phyloP scores from a whole-genome alignment of 345 rosid species.

The Gossypium herbaceum region DNA sequence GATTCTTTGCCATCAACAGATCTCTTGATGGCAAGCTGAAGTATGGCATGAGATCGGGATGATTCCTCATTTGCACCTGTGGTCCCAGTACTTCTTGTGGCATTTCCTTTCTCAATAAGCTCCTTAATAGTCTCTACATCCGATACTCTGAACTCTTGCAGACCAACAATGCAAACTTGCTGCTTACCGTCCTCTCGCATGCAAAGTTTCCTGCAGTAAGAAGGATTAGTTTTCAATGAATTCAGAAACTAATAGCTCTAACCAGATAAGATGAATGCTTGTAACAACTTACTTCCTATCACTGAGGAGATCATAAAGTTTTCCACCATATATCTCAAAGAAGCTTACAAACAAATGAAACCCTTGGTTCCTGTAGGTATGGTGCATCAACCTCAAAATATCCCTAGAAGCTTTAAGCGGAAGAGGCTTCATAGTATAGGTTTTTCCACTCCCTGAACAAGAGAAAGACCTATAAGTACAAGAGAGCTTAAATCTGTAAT shows the following conservation, averaged over 20 bases:
- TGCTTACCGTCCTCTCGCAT: conserved; percentile 99
- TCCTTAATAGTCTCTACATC: conserved; percentile 92
- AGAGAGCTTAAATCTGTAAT: conserved; percentile 4
- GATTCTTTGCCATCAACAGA: conserved; percentile 72
- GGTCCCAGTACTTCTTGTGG: conserved; percentile 91
- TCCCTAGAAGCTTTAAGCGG: conserved; percentile 94
- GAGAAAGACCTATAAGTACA: conserved; percentile 8
- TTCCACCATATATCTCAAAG: conserved; percentile 97
- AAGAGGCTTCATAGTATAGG: conserved; percentile 94
- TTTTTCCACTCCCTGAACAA: conserved; percentile 90
- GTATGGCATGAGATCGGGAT: conserved; percentile 98
- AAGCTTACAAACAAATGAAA: conserved; percentile 91
- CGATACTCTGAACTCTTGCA: conserved; percentile 87
- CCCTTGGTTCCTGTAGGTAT: conserved; percentile 90
- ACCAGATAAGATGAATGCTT: conserved; percentile 5
- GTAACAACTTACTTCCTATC: conserved; percentile 76
- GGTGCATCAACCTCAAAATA: conserved; percentile 73
- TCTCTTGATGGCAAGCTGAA: conserved; percentile 93
- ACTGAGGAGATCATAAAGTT: conserved; percentile 83
- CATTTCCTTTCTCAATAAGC: conserved; percentile 91
- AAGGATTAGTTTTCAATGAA: conserved; percentile 18
- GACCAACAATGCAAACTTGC: conserved; percentile 96
- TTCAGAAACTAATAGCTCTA: background rate
- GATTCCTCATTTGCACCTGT: conserved; percentile 99
- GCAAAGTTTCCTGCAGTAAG: conserved; percentile 65